Evolutionary conservation across 2,329 filamentous ascomycete species (phyloP).

Genomic region (Fusarium pseudograminearum): DNA sequence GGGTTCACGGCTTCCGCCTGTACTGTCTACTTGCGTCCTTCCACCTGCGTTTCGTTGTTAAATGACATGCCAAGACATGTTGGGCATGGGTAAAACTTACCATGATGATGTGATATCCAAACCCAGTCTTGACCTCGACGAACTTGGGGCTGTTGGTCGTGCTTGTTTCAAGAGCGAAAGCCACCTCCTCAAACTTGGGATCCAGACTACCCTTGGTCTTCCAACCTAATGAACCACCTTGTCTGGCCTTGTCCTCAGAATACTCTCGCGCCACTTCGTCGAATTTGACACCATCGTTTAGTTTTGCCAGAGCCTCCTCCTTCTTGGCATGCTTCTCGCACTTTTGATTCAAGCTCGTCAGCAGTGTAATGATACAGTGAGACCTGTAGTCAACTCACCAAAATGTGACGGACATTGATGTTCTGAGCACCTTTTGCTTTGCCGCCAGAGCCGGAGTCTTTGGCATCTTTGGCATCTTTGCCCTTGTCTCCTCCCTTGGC

Average conservation of each 20-base stretch:
- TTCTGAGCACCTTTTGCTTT: conserved; percentile 69
- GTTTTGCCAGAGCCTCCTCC: conserved; percentile 77
- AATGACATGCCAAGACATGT: background rate
- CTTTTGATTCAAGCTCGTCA: conserved; percentile 49
- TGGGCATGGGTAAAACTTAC: conserved; percentile 56
- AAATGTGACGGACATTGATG: conserved; percentile 81
- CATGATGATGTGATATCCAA: conserved; percentile 86
- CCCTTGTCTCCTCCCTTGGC: conserved; percentile 36
- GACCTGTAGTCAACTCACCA: conserved; percentile 56
- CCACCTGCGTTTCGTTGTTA: conserved; percentile 50
- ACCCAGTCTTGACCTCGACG: conserved; percentile 78
- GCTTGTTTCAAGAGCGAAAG: conserved; percentile 75
- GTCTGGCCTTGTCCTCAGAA: conserved; percentile 81
- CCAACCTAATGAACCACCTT: conserved; percentile 79
- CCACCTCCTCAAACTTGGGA: conserved; percentile 77
- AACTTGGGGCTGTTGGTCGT: conserved; percentile 73
- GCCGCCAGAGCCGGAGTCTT: conserved; percentile 53
- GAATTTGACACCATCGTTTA: conserved; percentile 76
- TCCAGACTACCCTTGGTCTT: conserved; percentile 76
- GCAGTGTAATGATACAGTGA: background rate
- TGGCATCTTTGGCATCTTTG: conserved; percentile 47
- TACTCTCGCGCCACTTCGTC: conserved; percentile 79
- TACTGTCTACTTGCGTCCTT: conserved; percentile 55
- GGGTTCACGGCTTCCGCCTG: background rate
- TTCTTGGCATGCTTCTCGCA: conserved; percentile 84